Evolutionary conservation across 805 yeast species (phyloP), one percentile per base, ranked within the genome.

Genomic region (Wickerhamiella siamensis): DNA sequence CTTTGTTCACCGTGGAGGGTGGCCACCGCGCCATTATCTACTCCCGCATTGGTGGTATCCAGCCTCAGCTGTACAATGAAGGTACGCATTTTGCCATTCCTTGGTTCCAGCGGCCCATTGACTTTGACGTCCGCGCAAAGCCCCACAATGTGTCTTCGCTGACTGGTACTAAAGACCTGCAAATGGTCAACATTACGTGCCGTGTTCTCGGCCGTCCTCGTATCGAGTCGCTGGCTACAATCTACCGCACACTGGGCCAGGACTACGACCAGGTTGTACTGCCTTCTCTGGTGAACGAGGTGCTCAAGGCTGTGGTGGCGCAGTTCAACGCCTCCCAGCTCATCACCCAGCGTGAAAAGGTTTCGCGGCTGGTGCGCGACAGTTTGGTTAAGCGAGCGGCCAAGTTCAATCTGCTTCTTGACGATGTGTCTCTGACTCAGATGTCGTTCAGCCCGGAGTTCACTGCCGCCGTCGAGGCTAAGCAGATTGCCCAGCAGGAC

Each of bases 181-280:
- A 91, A 67, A 91, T 91, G 98, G 98, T 91, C 39, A 91, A 86
- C 63, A 88, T 91, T 58, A 88, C 97, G n/a, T 91, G 98, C 63
- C 79, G 98, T 67, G 98, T 91, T 20, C 72, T 91, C 53, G 80
- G 93, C 43, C 78, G 87, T 60, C 98, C 98, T 0, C 79, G 81
- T 43, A 71, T 84, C 22, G 61, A 63, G 40, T 75, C 84, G 40
- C 70, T 91, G 51, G 95, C 97, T 20, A 70, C 69, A 10, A 83
- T 91, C 50, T 91, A 74, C 67, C 77, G 97, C 58, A 91, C 98
- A 2, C 69, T 91, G 52, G 98, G 98, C 40, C 71, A 70, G 41
- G 97, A 91, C 61, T 91, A 88, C 63, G 98, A 91, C 59, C 98
- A 91, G 66, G 78, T 95, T 55, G 95, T 91, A 16, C 71, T 91